phyloP scores from a whole-genome alignment of 257 asterid genomes.

The Nicotiana undulata region DNA sequence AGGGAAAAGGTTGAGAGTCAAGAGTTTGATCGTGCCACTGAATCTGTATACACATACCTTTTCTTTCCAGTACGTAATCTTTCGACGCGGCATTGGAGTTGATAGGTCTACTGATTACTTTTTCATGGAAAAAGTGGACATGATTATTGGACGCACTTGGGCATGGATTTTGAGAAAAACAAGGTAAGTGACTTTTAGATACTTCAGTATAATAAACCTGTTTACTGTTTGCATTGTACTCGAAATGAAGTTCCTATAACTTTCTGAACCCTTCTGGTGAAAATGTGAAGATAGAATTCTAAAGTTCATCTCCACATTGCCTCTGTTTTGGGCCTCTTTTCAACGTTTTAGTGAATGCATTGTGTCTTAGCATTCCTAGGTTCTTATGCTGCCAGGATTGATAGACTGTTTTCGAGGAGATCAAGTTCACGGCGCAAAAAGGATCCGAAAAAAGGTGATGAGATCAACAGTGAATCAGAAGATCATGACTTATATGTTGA shows the following conservation, averaged over 20 bases:
- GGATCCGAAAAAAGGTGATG: constrained; percentile 50
- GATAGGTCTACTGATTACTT: constrained; percentile 83
- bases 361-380: not conserved
- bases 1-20: not conserved
- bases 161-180: constrained; percentile 70
- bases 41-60: not conserved
- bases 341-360: not conserved
- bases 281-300: not conserved
- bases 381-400: constrained; percentile 40
- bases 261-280: not conserved
- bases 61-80: constrained; percentile 65
- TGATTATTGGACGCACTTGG: constrained; percentile 70
- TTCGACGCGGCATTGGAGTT: constrained; percentile 94
- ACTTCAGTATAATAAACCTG: not conserved
- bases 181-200: constrained; percentile 49
- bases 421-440: constrained; percentile 29
- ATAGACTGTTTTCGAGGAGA: constrained; percentile 52
- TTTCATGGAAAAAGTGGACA: constrained; percentile 93
- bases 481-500: constrained; percentile 62
- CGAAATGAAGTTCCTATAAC: not conserved
- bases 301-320: not conserved
- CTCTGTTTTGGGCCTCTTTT: not conserved
- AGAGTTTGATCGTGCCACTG: constrained; percentile 19
- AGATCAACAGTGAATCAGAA: constrained; percentile 29
- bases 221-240: not conserved